phyloP scores from a whole-genome alignment of 345 rosid species.

The Aegle marmelos region DNA sequence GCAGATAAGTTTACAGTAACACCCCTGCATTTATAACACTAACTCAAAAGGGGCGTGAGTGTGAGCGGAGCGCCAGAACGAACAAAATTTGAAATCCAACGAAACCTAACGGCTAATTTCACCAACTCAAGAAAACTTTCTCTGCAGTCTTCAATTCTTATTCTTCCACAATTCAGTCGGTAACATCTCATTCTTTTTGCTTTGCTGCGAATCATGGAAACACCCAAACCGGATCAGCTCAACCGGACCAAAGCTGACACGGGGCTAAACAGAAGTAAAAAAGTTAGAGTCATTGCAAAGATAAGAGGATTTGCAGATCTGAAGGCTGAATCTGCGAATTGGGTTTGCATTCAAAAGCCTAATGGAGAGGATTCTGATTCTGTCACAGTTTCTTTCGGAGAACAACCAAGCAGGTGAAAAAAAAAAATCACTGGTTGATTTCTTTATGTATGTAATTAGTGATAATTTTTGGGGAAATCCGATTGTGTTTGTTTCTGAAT shows the following conservation, averaged over 20 bases:
- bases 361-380: slow-evolving; percentile 36
- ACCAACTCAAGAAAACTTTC: background rate
- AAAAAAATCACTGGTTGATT: background rate
- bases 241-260: background rate
- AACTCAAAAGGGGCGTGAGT: background rate
- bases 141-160: background rate
- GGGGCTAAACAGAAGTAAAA: slow-evolving; percentile 7
- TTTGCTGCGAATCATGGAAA: slow-evolving; percentile 8
- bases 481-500: background rate
- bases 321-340: slow-evolving; percentile 14
- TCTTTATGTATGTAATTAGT: background rate
- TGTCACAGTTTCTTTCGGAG: slow-evolving; percentile 48
- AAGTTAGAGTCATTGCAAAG: slow-evolving; percentile 63
- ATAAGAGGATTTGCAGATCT: slow-evolving; percentile 38
- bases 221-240: background rate
- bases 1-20: background rate
- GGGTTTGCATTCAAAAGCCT: slow-evolving; percentile 44
- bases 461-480: background rate
- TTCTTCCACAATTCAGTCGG: background rate
- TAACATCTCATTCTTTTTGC: background rate
- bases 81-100: slow-evolving; percentile 19
- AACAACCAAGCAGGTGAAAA: slow-evolving; percentile 39
- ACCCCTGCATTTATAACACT: background rate
- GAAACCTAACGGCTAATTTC: slow-evolving; percentile 20
- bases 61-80: slow-evolving; percentile 18